Conservation (phyloP, 1,284 basidiomycete genomes). For the Farysia itapuensis region DNA sequence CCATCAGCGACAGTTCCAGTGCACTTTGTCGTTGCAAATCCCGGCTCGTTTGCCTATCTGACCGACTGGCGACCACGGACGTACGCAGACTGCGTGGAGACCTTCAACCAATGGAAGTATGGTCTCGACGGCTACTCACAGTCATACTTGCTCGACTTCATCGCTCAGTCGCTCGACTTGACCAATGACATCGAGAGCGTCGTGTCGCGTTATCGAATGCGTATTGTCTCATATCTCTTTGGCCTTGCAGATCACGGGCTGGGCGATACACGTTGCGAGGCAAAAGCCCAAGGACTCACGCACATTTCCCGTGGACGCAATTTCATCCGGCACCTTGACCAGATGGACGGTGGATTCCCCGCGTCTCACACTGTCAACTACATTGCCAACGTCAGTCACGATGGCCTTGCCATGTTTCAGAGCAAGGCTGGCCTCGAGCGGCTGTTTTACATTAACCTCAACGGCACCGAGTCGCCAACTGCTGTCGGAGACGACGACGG, state of each 20-base stretch:
- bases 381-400: conserved; percentile 23
- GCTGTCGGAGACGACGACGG: conserved; percentile 36
- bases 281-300: conserved; percentile 24
- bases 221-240: conserved; percentile 36
- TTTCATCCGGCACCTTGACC: conserved; percentile 21
- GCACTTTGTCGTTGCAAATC: conserved; percentile 47
- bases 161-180: conserved; percentile 25
- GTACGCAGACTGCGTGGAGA: conserved; percentile 13
- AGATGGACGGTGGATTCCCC: conserved; percentile 23
- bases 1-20: conserved; percentile 29
- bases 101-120: conserved; percentile 44
- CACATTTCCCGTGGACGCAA: conserved; percentile 36
- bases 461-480: conserved; percentile 31
- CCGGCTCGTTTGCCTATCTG: conserved; percentile 39
- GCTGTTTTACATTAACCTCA: conserved; percentile 38
- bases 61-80: conserved; percentile 15
- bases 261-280: conserved; percentile 37
- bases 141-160: conserved; percentile 35
- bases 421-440: conserved; percentile 31
- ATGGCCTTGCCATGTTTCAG: conserved; percentile 34
- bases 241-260: conserved; percentile 27
- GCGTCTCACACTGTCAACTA: conserved; percentile 32
- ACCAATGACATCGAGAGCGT: conserved; percentile 35
- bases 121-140: conserved; percentile 25
- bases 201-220: conserved; percentile 16